Percentiles rank a stretch among this genome's conserved stretches.
These are phyloP conservation scores for Ramalina intermedia DNA, from an alignment of 495 filamentous ascomycete species.

Conservation along the genomic window DNA sequence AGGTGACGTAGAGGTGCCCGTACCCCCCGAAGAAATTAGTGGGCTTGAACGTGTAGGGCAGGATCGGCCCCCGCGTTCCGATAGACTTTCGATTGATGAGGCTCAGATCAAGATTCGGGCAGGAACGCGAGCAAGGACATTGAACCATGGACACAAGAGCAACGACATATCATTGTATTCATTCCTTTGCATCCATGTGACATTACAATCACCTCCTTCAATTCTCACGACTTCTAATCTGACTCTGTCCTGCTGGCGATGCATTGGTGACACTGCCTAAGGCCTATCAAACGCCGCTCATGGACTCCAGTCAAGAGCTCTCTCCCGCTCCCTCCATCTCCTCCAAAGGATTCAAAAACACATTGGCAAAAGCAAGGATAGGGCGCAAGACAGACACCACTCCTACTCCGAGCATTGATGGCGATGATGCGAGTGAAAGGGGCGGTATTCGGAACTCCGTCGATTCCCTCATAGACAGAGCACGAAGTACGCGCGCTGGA, in stretches of 20 bases:
- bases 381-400: constrained; percentile 15
- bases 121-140: no score
- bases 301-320: constrained; percentile 10
- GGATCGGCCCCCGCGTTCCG: no score
- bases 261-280: no score
- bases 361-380: constrained; percentile 20
- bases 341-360: constrained; percentile 17
- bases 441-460: constrained; percentile 14
- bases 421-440: constrained; percentile 17
- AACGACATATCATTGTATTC: not conserved
- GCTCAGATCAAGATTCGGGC: no score
- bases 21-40: no score
- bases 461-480: constrained; percentile 22
- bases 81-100: no score
- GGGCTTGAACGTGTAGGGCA: no score
- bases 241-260: no score
- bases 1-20: no score
- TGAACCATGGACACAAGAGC: no score
- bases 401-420: constrained; percentile 16
- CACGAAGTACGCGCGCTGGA: constrained; percentile 24
- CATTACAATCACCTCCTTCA: no score
- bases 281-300: not conserved
- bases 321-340: constrained; percentile 13
- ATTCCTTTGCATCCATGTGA: not conserved
- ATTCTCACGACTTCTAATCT: no score